A percentile compares a stretch with the other conserved stretches of the same genome.
phyloP scores from a whole-genome alignment of 495 filamentous ascomycete genomes.

The Wilcoxina mikolae region DNA sequence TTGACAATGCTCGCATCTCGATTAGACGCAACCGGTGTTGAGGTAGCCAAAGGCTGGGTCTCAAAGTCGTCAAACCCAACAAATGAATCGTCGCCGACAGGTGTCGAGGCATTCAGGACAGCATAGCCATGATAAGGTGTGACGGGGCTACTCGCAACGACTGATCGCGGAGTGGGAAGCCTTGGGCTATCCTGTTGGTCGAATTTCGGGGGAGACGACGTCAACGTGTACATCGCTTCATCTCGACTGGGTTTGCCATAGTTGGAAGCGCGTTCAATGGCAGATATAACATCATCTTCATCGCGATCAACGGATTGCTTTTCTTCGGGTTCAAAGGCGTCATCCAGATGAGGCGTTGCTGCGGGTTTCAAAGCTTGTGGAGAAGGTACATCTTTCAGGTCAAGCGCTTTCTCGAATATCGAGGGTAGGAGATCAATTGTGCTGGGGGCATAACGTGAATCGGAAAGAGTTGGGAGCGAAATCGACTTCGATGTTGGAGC shows the following conservation, averaged over 20 bases:
- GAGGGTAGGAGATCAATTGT: not conserved
- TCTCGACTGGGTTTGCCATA: too few relatives aligned
- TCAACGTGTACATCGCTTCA: too few relatives aligned
- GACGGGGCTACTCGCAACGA: not conserved
- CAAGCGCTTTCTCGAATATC: not conserved
- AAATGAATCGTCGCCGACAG: not conserved
- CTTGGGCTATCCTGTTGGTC: not conserved
- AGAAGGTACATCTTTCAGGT: not conserved
- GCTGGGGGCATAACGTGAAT: too few relatives aligned
- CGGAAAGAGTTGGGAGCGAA: too few relatives aligned
- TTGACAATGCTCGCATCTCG: not conserved
- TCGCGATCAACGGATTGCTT: too few relatives aligned
- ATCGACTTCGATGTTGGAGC: too few relatives aligned
- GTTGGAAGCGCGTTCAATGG: not conserved
- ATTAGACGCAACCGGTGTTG: not conserved
- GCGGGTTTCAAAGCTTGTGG: too few relatives aligned
- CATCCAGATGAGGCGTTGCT: not conserved
- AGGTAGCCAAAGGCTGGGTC: not conserved
- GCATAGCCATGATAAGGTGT: not conserved
- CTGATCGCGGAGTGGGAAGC: not conserved
- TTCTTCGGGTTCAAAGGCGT: too few relatives aligned
- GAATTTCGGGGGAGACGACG: conserved; percentile 1
- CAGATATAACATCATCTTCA: not conserved
- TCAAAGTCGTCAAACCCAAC: not conserved
- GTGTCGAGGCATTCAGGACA: not conserved